phyloP scores from a whole-genome alignment of 1,284 basidiomycete genomes.

The Mrakiaceae sp. region DNA sequence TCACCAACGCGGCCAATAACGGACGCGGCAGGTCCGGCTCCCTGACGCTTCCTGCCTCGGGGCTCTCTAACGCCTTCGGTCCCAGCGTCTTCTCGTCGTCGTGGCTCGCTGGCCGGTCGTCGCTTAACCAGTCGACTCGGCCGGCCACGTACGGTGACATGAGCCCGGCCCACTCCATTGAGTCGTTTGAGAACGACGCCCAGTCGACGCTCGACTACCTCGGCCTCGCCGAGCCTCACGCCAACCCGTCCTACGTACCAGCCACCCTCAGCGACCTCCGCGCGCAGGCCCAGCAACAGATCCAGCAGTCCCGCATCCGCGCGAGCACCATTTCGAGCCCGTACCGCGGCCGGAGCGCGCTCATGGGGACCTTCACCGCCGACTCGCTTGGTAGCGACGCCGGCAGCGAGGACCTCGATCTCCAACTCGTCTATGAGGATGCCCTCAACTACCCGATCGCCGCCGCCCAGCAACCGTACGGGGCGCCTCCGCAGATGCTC shows the following conservation, averaged over 20 bases:
- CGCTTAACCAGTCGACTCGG: conserved; percentile 20
- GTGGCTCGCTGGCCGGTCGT: conserved; percentile 54
- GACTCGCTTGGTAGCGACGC: conserved; percentile 52
- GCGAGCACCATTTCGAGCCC: conserved; percentile 80
- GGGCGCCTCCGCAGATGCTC: conserved; percentile 24
- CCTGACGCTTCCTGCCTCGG: conserved; percentile 57
- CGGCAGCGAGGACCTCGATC: conserved; percentile 49
- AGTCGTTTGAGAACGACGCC: conserved; percentile 61
- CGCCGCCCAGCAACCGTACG: conserved; percentile 16
- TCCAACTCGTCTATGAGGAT: conserved; percentile 21
- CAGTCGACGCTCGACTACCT: conserved; percentile 90
- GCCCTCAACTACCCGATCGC: conserved; percentile 18
- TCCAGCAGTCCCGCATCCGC: conserved; percentile 61
- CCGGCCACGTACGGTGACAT: conserved; percentile 33
- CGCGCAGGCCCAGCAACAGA: conserved; percentile 74
- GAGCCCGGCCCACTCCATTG: conserved; percentile 42
- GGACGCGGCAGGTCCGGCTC: conserved; percentile 82
- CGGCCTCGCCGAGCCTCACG: conserved; percentile 59
- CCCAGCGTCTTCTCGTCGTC: conserved; percentile 74
- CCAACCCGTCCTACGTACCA: conserved; percentile 27
- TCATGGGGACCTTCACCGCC: conserved; percentile 42
- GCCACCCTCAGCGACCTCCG: conserved; percentile 46
- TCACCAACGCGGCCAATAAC: conserved; percentile 40
- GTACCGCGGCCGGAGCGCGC: conserved; percentile 49
- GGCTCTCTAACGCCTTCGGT: conserved; percentile 75